Evolutionary conservation across 2,329 filamentous ascomycete species (phyloP).

Genomic region (Helminthosporium solani): DNA sequence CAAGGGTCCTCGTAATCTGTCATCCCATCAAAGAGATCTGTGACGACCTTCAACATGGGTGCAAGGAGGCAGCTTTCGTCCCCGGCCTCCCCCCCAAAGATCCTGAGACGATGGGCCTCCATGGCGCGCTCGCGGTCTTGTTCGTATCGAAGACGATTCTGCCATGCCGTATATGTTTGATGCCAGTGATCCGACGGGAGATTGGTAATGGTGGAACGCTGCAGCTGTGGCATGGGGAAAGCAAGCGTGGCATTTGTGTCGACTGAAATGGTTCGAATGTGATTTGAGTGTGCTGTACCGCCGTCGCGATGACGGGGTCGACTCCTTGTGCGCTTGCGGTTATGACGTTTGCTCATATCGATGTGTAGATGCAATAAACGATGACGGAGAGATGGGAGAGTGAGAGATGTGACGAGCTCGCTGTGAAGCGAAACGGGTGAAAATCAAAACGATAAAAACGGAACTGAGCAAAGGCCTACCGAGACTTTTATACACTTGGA

Average conservation of each 20-base stretch:
- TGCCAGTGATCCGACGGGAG: slow-evolving; percentile 36
- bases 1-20: slow-evolving; percentile 49
- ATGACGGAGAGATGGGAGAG: not conserved
- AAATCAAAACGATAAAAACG: slow-evolving; percentile 16
- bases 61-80: slow-evolving; percentile 47
- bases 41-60: slow-evolving; percentile 50
- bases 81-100: slow-evolving; percentile 47
- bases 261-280: slow-evolving; percentile 32
- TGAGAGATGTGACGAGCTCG: slow-evolving; percentile 24
- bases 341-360: slow-evolving; percentile 47
- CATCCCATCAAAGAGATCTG: slow-evolving; percentile 47
- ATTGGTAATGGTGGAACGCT: slow-evolving; percentile 18
- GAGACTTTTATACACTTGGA: slow-evolving; percentile 32
- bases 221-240: slow-evolving; percentile 17
- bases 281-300: slow-evolving; percentile 26
- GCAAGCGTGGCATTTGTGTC: slow-evolving; percentile 26
- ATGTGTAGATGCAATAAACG: not conserved
- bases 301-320: slow-evolving; percentile 43
- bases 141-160: slow-evolving; percentile 33
- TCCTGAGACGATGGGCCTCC: slow-evolving; percentile 42
- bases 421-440: slow-evolving; percentile 29
- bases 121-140: slow-evolving; percentile 30
- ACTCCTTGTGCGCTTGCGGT: slow-evolving; percentile 47
- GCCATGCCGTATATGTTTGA: slow-evolving; percentile 41
- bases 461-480: slow-evolving; percentile 14